Evolutionary conservation across 306 rosid genomes (phyloP).

Genomic region (Sindora glabra): DNA sequence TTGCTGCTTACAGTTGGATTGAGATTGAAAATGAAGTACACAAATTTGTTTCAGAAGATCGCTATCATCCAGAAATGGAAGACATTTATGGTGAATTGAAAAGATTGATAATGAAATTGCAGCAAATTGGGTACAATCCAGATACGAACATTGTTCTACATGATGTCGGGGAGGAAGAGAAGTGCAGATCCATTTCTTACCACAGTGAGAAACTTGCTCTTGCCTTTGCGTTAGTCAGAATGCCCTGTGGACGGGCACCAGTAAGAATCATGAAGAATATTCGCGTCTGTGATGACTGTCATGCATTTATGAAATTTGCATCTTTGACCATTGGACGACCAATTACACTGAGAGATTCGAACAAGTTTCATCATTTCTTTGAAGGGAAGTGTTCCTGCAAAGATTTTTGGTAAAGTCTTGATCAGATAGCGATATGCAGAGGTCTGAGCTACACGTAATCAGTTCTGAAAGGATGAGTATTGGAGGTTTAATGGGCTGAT

Average conservation of each 20-base stretch:
- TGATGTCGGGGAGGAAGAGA: conserved; percentile 43
- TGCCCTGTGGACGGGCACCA: conserved; percentile 26
- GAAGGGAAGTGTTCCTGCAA: conserved; percentile 44
- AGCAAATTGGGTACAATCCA: conserved; percentile 36
- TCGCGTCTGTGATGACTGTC: conserved; percentile 45
- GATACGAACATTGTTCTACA: conserved; percentile 34
- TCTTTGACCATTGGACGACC: conserved; percentile 17
- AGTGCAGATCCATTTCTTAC: conserved; percentile 37
- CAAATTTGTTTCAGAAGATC: conserved; percentile 39
- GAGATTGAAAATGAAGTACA: conserved; percentile 36
- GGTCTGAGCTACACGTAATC: background rate
- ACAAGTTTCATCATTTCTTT: conserved; percentile 41
- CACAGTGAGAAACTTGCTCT: conserved; percentile 54
- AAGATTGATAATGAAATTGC: conserved; percentile 20
- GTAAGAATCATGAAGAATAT: conserved; percentile 43
- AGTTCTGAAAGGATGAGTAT: conserved; percentile 3
- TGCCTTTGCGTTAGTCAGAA: conserved; percentile 35
- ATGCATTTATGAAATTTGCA: conserved; percentile 40
- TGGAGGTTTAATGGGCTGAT: background rate
- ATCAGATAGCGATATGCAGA: conserved; percentile 1
- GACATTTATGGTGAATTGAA: conserved; percentile 24
- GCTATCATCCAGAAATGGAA: conserved; percentile 25
- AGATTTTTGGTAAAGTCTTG: conserved; percentile 33
- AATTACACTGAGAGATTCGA: conserved; percentile 41
- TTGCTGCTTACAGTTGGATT: conserved; percentile 43